These are phyloP conservation scores for Crotalaria pallida DNA, from an alignment of 306 rosid genomes.

Conservation along the genomic window DNA sequence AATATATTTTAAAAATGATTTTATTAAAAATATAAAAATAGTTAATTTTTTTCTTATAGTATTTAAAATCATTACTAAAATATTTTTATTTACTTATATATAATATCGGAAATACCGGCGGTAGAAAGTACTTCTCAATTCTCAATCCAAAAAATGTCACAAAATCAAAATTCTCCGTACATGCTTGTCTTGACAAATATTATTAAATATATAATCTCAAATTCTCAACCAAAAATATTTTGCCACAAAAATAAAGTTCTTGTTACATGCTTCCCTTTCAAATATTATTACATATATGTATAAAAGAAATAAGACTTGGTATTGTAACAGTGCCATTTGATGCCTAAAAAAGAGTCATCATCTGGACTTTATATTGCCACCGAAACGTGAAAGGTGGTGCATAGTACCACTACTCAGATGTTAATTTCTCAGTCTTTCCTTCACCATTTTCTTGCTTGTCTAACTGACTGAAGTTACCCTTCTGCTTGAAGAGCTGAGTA, in stretches of 20 bases:
- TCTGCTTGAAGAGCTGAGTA: constrained; percentile 81
- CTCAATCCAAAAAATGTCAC: constrained; percentile 37
- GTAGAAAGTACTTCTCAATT: constrained; percentile 7
- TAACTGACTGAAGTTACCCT: constrained; percentile 89
- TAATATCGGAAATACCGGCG: no score
- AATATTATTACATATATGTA: not conserved
- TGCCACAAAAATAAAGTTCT: constrained; percentile 25
- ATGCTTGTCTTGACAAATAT: no score
- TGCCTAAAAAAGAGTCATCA: constrained; percentile 1
- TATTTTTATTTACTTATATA: no score
- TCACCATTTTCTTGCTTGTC: constrained; percentile 39
- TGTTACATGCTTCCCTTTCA: constrained; percentile 19
- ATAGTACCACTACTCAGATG: constrained; percentile 12
- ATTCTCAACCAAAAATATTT: constrained; percentile 30
- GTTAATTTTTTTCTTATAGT: no score
- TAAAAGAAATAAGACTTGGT: constrained; percentile 6
- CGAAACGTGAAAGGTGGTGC: not conserved
- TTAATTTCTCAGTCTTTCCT: constrained; percentile 38
- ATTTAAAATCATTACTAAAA: no score
- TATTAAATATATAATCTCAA: no score
- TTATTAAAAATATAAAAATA: no score
- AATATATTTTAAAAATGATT: no score
- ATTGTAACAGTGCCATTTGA: constrained; percentile 23
- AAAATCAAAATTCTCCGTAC: no score
- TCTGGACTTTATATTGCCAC: constrained; percentile 1